Percentiles rank a stretch among this genome's conserved stretches.
These are phyloP conservation scores for Trichophyton schoenleinii DNA, from an alignment of 2,329 filamentous ascomycete genomes.

Conservation along the genomic window DNA sequence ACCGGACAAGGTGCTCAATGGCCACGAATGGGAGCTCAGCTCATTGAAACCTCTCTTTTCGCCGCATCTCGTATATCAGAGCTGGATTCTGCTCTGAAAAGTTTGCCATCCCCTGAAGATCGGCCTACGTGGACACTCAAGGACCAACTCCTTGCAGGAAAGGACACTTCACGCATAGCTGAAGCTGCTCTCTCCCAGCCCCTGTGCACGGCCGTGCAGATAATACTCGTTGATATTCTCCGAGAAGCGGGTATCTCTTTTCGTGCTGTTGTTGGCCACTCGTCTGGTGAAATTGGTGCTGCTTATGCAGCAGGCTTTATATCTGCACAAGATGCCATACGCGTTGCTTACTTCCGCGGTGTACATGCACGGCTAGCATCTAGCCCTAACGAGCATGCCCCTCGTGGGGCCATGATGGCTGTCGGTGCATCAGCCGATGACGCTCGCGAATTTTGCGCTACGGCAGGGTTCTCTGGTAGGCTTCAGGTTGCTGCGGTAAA, in stretches of 20 bases:
- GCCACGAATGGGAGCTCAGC: constrained; percentile 7
- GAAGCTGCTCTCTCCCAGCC: constrained; percentile 12
- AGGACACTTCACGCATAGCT: not conserved
- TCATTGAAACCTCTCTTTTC: not conserved
- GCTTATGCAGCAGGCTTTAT: constrained; percentile 40
- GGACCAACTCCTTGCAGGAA: not conserved
- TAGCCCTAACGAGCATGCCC: not conserved
- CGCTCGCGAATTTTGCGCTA: constrained; percentile 20
- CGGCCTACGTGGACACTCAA: constrained; percentile 30
- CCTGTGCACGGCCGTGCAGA: constrained; percentile 14
- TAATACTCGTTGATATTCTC: constrained; percentile 11
- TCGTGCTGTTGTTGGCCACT: constrained; percentile 34
- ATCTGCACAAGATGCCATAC: constrained; percentile 31
- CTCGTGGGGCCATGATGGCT: constrained; percentile 38
- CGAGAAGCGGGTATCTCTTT: constrained; percentile 22
- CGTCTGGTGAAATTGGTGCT: constrained; percentile 39
- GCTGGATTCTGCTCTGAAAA: not conserved
- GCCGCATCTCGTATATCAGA: not conserved
- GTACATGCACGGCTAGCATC: constrained; percentile 18
- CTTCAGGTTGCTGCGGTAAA: constrained; percentile 29
- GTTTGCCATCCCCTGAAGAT: not conserved
- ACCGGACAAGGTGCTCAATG: constrained; percentile 15
- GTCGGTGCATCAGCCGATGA: constrained; percentile 30
- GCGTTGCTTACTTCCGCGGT: constrained; percentile 36
- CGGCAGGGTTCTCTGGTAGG: constrained; percentile 18